phyloP scores from a whole-genome alignment of 1,284 basidiomycete genomes.

The Stereum hirsutum region DNA sequence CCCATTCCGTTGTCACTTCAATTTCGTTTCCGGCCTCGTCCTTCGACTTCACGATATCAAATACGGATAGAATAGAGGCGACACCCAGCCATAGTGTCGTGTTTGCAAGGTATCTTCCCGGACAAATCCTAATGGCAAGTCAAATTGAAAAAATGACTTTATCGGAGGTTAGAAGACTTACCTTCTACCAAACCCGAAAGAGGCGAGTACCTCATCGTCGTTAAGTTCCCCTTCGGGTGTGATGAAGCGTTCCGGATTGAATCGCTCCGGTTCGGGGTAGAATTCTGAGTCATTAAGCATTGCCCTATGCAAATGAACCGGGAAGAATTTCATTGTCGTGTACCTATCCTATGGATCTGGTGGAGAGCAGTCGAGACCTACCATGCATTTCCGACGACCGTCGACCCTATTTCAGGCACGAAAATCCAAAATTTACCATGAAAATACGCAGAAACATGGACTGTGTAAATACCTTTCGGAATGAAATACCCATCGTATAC shows the following conservation, averaged over 20 bases:
- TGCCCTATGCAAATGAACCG: no score
- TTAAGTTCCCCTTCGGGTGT: constrained; percentile 8
- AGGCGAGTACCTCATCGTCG: constrained; percentile 7
- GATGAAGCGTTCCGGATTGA: constrained; percentile 20
- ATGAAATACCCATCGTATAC: constrained; percentile 14
- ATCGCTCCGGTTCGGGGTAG: constrained; percentile 17
- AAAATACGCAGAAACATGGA: no score
- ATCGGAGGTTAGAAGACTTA: no score
- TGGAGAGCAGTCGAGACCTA: no score
- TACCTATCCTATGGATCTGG: no score
- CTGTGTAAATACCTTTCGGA: constrained; percentile 10
- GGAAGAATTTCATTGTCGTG: no score
- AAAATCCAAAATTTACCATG: no score
- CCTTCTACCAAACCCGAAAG: constrained; percentile 11
- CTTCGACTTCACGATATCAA: constrained; percentile 4
- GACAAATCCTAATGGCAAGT: constrained; percentile 11
- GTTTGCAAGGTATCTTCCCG: constrained; percentile 12
- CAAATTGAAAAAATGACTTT: no score
- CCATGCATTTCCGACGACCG: no score
- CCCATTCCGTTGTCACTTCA: no score
- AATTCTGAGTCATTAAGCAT: constrained; percentile 17
- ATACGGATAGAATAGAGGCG: constrained; percentile 6
- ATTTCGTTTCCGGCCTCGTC: constrained; percentile 5
- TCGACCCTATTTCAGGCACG: no score
- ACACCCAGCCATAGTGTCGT: constrained; percentile 9